Conservation (phyloP, 2,329 filamentous ascomycete species). For the Colletotrichum somersetense region DNA sequence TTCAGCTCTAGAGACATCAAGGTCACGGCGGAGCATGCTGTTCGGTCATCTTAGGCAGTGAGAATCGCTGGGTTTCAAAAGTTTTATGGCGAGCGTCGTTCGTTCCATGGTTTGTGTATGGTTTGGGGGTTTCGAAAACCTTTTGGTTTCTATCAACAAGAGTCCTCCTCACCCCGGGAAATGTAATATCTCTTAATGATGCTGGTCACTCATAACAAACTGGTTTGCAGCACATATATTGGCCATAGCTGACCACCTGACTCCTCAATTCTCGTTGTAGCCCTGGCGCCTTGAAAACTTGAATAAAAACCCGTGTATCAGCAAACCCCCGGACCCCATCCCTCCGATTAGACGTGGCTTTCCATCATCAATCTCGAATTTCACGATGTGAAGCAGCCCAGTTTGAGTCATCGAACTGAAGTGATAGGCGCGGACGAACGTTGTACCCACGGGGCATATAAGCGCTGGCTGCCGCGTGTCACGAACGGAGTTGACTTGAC, state of each 20-base stretch:
- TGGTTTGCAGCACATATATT: neutral
- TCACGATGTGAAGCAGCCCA: neutral
- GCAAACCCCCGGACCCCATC: neutral
- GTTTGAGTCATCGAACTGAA: neutral
- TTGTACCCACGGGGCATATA: neutral
- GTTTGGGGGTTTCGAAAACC: neutral
- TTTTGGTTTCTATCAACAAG: neutral
- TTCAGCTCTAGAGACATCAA: slow-evolving; percentile 34
- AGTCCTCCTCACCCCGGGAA: neutral
- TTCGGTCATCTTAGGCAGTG: neutral
- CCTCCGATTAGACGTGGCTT: no score
- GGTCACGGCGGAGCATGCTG: slow-evolving; percentile 9
- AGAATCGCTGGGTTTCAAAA: neutral
- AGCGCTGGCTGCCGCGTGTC: neutral
- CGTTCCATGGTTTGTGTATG: neutral
- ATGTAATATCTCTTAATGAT: slow-evolving; percentile 23
- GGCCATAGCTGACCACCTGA: rapidly evolving
- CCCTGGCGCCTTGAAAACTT: no score
- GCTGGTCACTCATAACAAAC: neutral
- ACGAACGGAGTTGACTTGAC: neutral
- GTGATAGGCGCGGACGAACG: neutral
- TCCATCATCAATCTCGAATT: no score
- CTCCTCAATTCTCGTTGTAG: no score
- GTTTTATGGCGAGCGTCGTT: neutral
- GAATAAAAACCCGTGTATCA: neutral